These are phyloP conservation scores for Perilla frutescens DNA, from an alignment of 257 asterid species.

Conservation along the genomic window DNA sequence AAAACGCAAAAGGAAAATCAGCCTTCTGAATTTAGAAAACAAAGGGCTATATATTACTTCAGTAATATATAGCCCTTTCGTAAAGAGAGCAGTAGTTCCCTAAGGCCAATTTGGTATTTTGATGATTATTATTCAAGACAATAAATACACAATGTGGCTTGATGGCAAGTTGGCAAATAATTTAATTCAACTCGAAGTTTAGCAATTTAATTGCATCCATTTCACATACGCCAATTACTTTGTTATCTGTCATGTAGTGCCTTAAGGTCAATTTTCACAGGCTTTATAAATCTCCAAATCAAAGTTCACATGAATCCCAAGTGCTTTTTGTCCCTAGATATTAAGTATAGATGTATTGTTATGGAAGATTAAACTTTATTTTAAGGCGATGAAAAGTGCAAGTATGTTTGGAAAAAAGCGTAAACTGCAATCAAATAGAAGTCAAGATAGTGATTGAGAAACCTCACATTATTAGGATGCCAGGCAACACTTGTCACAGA, in stretches of 20 bases:
- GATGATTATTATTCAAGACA: not conserved
- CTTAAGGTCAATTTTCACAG: not conserved
- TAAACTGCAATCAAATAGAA: constrained; percentile 23
- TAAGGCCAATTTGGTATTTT: not conserved
- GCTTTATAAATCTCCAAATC: not conserved
- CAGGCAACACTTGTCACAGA: constrained; percentile 96
- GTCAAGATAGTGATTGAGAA: constrained; percentile 26
- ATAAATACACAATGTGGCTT: constrained; percentile 23
- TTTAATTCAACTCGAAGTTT: not conserved
- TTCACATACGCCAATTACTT: not conserved
- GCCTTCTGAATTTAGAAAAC: constrained; percentile 15
- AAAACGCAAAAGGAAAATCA: constrained; percentile 6
- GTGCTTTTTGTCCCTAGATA: constrained; percentile 14
- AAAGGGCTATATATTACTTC: constrained; percentile 1
- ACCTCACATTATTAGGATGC: constrained; percentile 96
- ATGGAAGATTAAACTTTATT: constrained; percentile 12
- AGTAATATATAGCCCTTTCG: constrained; percentile 9
- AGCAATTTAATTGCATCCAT: constrained; percentile 19
- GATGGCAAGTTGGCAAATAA: constrained; percentile 25
- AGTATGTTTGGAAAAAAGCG: too few species aligned
- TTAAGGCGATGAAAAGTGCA: constrained; percentile 19
- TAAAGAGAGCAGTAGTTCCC: constrained; percentile 9
- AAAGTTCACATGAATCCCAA: constrained; percentile 18
- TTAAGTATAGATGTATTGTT: constrained; percentile 21
- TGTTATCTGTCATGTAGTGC: too few species aligned